phyloP scores from a whole-genome alignment of 768 basidiomycete genomes.

The Hirschioporus abietinus region DNA sequence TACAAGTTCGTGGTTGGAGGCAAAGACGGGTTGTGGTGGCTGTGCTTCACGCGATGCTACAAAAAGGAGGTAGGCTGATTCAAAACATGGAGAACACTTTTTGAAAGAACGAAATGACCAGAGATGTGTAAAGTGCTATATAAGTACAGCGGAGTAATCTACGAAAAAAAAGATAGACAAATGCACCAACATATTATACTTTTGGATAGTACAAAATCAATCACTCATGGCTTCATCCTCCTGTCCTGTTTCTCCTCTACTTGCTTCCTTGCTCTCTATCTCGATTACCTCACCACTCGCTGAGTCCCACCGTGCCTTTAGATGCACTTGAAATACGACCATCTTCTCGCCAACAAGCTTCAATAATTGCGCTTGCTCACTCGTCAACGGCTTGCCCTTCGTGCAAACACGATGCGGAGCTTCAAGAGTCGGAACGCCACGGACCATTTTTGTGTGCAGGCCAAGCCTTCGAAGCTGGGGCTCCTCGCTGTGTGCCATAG shows the following conservation, averaged over 20 bases:
- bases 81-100: neutral
- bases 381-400: constrained; percentile 69
- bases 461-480: constrained; percentile 93
- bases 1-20: neutral
- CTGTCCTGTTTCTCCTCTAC: constrained; percentile 25
- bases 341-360: constrained; percentile 89
- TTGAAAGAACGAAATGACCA: neutral
- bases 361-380: constrained; percentile 88
- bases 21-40: neutral
- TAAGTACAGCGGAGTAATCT: neutral
- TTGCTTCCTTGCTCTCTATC: constrained; percentile 42
- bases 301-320: constrained; percentile 70
- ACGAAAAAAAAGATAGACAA: neutral
- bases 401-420: constrained; percentile 81
- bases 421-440: constrained; percentile 81
- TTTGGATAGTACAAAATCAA: neutral
- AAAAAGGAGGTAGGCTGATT: neutral
- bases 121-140: neutral
- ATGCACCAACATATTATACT: neutral
- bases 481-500: constrained; percentile 96
- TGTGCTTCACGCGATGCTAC: neutral
- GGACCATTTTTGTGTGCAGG: constrained; percentile 74
- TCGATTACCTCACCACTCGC: constrained; percentile 58
- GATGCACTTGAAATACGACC: constrained; percentile 75
- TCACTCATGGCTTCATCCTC: constrained; percentile 22